Base-by-base conservation (phyloP, 2,329 filamentous ascomycete species). In the Claviceps quebecensis region DNA sequence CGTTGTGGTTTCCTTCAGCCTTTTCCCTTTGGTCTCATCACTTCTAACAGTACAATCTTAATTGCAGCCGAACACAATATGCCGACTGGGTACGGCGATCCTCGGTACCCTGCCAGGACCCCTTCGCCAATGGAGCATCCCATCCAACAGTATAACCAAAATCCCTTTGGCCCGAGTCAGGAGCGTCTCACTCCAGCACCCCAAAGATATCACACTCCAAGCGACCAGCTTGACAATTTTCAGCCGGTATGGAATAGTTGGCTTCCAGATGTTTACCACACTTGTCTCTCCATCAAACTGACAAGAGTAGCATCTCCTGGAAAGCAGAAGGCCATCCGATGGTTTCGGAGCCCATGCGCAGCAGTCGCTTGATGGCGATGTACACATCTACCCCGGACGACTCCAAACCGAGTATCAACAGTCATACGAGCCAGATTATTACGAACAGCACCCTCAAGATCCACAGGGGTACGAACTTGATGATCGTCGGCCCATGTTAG, bases 181-280 rank as follows among this genome's bases (percentile, higher is more conserved):
- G 59, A 61, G 53, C 57, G 54, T 47, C 64, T 73, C 55, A 55
- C 64, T 52, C 65, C 50, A 52, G 60, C 17, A 49, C 55, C 34
- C 41, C 58, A 65, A 22, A 70, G 75, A 46, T 67, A 72, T 29
- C 68, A 72, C 53, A 83, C 80, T 19, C 80, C 84, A 1, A 83
- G 81, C 61, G 91, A 97, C 68, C 77, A 83, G 52, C 72, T 97
- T 49, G 81, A 85, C 53, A 76, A 90, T 56, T 90, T 96, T 66
- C 87, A 88, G 48, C 91, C 90, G 52, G 86, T 91, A 68, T 34
- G 47, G 22, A 34, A 9, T 13, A 40, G 36, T 26, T 13, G 2
- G 3, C 22, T 17, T 37, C 14, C 73, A 84, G 23, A 26, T 37
- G n/a, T n/a, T n/a, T 3, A 16, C 44, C 23, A 5, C 7, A 26